Conservation (phyloP, 2,329 filamentous ascomycete species). For the Ophiostoma ulmi region DNA sequence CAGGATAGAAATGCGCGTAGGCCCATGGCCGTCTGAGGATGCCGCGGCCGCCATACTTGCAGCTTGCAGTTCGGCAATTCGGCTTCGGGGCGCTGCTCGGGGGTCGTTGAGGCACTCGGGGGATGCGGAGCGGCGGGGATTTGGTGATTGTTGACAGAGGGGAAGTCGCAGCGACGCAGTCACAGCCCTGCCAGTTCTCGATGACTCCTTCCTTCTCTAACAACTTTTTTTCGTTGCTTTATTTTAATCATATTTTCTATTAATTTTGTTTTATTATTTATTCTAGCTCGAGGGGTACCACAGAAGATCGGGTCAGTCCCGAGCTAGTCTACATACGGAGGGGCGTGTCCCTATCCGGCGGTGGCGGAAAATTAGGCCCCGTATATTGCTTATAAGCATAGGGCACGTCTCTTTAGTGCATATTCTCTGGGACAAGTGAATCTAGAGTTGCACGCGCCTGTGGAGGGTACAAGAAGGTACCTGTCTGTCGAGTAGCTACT, state of each 20-base stretch:
- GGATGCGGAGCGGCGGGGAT: neutral
- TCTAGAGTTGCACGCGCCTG: neutral
- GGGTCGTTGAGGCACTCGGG: conserved; percentile 9
- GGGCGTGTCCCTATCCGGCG: neutral
- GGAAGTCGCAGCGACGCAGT: neutral
- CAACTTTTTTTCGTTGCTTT: neutral
- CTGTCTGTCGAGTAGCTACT: neutral
- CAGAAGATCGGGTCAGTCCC: neutral
- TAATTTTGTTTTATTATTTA: neutral
- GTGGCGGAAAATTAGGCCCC: neutral
- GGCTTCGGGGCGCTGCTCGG: neutral
- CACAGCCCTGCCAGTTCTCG: neutral
- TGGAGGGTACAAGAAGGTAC: conserved; percentile 7
- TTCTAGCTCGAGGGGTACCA: conserved; percentile 7
- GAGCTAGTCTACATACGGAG: neutral
- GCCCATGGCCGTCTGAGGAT: conserved; percentile 31
- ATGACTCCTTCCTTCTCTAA: conserved; percentile 10
- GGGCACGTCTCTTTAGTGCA: neutral
- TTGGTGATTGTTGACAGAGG: neutral
- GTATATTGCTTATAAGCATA: neutral
- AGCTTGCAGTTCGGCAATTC: conserved; percentile 5
- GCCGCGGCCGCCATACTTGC: conserved; percentile 22
- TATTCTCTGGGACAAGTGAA: neutral
- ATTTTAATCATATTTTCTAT: neutral
- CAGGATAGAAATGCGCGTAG: conserved; percentile 69